phyloP scores from a whole-genome alignment of 495 filamentous ascomycete genomes.

The Astrocystis sublimbata region DNA sequence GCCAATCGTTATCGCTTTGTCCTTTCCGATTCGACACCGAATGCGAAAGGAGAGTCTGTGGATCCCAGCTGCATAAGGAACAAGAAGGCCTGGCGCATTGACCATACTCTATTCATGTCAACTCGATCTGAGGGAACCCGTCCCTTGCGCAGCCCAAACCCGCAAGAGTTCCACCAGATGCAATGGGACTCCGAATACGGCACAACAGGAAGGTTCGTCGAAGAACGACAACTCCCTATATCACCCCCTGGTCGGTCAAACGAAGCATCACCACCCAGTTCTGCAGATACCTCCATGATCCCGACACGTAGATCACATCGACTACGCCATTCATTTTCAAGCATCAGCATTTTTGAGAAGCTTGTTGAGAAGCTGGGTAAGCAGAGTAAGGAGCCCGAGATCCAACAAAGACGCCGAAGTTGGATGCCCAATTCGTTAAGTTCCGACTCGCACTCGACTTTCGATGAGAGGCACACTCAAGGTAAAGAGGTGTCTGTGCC shows the following conservation, averaged over 20 bases:
- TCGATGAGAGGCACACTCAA: conserved; percentile 18
- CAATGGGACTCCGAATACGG: conserved; percentile 32
- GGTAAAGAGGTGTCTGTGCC: conserved; percentile 16
- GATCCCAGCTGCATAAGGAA: conserved; percentile 32
- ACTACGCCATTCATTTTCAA: conserved; percentile 22
- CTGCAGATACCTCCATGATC: conserved; percentile 20
- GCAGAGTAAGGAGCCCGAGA: conserved; percentile 15
- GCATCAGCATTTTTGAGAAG: conserved; percentile 21
- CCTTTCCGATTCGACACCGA: conserved; percentile 31
- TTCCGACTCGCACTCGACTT: conserved; percentile 20
- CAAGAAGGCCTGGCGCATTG: conserved; percentile 36
- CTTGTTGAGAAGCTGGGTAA: conserved; percentile 14
- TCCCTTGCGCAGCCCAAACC: conserved; percentile 30
- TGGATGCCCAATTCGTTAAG: conserved; percentile 23
- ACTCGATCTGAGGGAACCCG: conserved; percentile 30
- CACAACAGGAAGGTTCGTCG: conserved; percentile 24
- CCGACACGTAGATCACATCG: conserved; percentile 14
- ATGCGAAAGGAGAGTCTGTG: conserved; percentile 17
- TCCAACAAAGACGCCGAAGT: conserved; percentile 26
- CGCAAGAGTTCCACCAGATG: conserved; percentile 34
- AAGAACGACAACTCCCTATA: conserved; percentile 28
- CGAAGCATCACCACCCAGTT: conserved; percentile 19
- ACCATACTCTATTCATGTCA: conserved; percentile 35
- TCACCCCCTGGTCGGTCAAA: conserved; percentile 22
- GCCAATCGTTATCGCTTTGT: conserved; percentile 31